phyloP scores from a whole-genome alignment of 2,329 filamentous ascomycete species.

The Monosporascus sp. region DNA sequence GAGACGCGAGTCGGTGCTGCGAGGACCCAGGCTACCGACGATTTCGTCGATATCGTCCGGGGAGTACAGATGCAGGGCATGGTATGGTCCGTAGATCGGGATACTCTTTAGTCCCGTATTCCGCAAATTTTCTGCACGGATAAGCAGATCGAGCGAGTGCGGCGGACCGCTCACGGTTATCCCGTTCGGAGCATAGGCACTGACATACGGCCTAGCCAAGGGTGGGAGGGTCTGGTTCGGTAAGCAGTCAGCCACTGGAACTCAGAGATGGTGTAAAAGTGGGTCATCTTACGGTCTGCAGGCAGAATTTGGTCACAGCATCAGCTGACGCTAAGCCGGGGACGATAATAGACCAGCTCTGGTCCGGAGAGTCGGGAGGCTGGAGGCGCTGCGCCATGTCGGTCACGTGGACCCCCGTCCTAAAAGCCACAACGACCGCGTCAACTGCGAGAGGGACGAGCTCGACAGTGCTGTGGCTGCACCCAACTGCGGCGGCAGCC shows the following conservation, averaged over 20 bases:
- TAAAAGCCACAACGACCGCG: slow-evolving; percentile 24
- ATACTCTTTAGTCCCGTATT: slow-evolving; percentile 21
- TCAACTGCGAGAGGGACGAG: slow-evolving; percentile 25
- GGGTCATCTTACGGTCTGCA: slow-evolving; percentile 5
- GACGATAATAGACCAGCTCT: slow-evolving; percentile 18
- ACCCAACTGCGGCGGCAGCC: slow-evolving; percentile 25
- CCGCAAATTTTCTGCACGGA: slow-evolving; percentile 3
- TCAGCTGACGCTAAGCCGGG: slow-evolving; percentile 12
- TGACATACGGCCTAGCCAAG: slow-evolving; percentile 10
- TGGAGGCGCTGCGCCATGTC: slow-evolving; percentile 9
- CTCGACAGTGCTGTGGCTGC: slow-evolving; percentile 19
- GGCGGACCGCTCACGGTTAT: slow-evolving; percentile 13
- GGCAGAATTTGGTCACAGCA: slow-evolving; percentile 8
- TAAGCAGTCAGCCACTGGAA: background rate
- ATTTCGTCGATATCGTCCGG: slow-evolving; percentile 14
- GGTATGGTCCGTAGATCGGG: slow-evolving; percentile 34
- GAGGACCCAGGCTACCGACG: background rate
- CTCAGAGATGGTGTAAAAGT: background rate
- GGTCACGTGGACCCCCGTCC: slow-evolving; percentile 20
- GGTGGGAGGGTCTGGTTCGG: slow-evolving; percentile 6
- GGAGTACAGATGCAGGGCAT: slow-evolving; percentile 24
- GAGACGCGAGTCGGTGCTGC: background rate
- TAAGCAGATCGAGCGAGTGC: slow-evolving; percentile 5
- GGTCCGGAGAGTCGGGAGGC: slow-evolving; percentile 1
- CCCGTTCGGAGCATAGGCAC: slow-evolving; percentile 9